Percentiles rank a stretch among this genome's conserved stretches.
phyloP scores from a whole-genome alignment of 805 yeast genomes.

The Starmerella powellii region DNA sequence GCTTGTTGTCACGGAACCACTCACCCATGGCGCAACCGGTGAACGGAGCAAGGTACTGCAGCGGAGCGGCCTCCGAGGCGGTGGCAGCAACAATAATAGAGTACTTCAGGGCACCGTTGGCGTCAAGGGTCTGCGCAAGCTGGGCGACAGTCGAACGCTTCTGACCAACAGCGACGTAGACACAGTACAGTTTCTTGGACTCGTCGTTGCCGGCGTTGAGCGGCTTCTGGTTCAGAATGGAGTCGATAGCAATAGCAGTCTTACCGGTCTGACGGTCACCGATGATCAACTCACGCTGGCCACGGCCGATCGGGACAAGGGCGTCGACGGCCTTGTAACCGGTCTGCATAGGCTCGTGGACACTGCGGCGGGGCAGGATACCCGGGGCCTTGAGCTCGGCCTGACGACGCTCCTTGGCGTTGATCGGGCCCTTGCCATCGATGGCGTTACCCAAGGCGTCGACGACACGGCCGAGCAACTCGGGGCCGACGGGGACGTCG shows the following conservation, averaged over 20 bases:
- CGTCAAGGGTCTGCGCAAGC: conserved; percentile 97
- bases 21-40: conserved; percentile 99
- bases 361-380: conserved; percentile 98
- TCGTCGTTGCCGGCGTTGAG: conserved; percentile 94
- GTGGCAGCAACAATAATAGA: conserved; percentile 98
- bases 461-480: conserved; percentile 95
- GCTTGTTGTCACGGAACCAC: conserved; percentile 99
- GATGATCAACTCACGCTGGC: conserved; percentile 99
- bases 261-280: conserved; percentile 99
- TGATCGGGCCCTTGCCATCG: conserved; percentile 98
- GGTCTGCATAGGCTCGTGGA: conserved; percentile 98
- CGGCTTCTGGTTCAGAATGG: conserved; percentile 98
- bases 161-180: conserved; percentile 99
- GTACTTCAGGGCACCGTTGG: conserved; percentile 95
- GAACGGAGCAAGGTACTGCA: conserved; percentile 99
- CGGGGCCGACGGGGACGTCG: conserved; percentile 98
- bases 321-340: conserved; percentile 99
- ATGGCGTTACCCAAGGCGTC: conserved; percentile 99
- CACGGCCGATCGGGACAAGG: conserved; percentile 99
- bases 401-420: conserved; percentile 71
- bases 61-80: conserved; percentile 99
- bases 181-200: conserved; percentile 97
- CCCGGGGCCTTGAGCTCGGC: conserved; percentile 99
- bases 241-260: conserved; percentile 97
- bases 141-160: conserved; percentile 99